A percentile compares a stretch with the other conserved stretches of the same genome.
These are phyloP conservation scores for Populus euphratica DNA, from an alignment of 345 rosid species.

Conservation along the genomic window DNA sequence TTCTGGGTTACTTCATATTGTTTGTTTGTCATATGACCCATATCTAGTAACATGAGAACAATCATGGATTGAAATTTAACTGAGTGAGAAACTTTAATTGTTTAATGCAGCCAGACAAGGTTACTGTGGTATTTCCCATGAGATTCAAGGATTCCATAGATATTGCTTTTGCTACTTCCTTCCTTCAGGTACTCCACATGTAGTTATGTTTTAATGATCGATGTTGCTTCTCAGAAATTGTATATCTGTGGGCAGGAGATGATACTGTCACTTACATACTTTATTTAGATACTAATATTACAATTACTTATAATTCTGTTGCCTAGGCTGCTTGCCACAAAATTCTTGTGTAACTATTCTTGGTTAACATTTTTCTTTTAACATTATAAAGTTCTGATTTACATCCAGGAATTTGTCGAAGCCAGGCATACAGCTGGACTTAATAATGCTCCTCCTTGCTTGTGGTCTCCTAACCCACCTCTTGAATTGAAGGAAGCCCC, in stretches of 20 bases:
- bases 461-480: slow-evolving; percentile 79
- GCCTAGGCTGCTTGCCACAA: background rate
- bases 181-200: slow-evolving; percentile 61
- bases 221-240: slow-evolving; percentile 1
- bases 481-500: slow-evolving; percentile 66
- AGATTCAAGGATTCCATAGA: slow-evolving; percentile 84
- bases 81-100: background rate
- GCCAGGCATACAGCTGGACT: slow-evolving; percentile 81
- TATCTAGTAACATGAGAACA: background rate
- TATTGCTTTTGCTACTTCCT: slow-evolving; percentile 79
- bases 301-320: background rate
- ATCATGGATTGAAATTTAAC: slow-evolving; percentile 1
- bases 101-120: slow-evolving; percentile 73
- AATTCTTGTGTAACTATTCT: slow-evolving; percentile 10
- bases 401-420: slow-evolving; percentile 77
- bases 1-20: background rate
- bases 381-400: slow-evolving; percentile 9
- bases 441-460: slow-evolving; percentile 78
- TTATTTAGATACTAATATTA: background rate
- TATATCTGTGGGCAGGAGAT: background rate
- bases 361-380: slow-evolving; percentile 10
- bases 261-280: background rate
- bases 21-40: background rate
- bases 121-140: slow-evolving; percentile 86
- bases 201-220: background rate